Evolutionary conservation across 805 yeast species (phyloP).

Genomic region (Pichia sporocuriosa): DNA sequence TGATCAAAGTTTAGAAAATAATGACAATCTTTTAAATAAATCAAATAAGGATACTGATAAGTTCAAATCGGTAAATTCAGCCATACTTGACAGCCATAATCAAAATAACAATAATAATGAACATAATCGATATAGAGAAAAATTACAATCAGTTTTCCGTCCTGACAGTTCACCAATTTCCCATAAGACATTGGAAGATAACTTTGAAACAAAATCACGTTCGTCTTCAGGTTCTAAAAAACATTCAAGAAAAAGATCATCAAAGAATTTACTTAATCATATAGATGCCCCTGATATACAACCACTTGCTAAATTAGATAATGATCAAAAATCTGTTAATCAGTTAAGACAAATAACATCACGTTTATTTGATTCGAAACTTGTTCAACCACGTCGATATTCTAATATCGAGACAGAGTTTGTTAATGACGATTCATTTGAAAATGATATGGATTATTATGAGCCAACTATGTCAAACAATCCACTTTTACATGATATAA

Average conservation of each 20-base stretch:
- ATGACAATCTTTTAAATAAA: background rate
- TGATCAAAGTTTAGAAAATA: constrained; percentile 6
- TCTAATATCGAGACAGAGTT: constrained; percentile 41
- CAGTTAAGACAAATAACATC: constrained; percentile 53
- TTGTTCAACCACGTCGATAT: constrained; percentile 64
- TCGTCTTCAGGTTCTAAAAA: constrained; percentile 18
- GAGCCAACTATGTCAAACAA: constrained; percentile 10
- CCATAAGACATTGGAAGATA: constrained; percentile 8
- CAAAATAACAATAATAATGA: background rate
- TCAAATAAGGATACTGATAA: background rate
- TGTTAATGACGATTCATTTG: constrained; percentile 45
- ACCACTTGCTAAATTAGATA: constrained; percentile 2
- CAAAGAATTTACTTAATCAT: constrained; percentile 3
- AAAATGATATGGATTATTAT: constrained; percentile 36
- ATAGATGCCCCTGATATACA: constrained; percentile 6
- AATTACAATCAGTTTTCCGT: constrained; percentile 3
- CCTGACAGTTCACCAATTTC: constrained; percentile 1
- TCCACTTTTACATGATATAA: background rate
- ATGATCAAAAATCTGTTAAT: constrained; percentile 13
- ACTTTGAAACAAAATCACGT: constrained; percentile 16
- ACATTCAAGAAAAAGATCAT: constrained; percentile 10
- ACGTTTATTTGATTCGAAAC: constrained; percentile 64
- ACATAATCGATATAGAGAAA: background rate
- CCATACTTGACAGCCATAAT: constrained; percentile 1
- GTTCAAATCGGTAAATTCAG: background rate